These are phyloP conservation scores for Kernera saxatilis DNA, from an alignment of 345 rosid species.

Conservation along the genomic window DNA sequence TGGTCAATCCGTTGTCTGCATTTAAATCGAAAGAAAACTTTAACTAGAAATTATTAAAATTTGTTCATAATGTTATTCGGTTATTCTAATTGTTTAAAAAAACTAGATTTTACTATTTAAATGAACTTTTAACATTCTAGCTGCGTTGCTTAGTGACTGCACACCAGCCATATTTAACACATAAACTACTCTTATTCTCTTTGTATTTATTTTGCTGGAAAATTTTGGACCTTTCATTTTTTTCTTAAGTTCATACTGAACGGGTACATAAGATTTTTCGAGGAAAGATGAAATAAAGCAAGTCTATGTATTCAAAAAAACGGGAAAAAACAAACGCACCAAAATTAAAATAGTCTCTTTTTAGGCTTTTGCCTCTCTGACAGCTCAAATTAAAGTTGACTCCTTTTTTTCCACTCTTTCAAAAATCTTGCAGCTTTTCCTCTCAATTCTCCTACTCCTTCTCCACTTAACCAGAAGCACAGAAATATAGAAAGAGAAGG, in stretches of 20 bases:
- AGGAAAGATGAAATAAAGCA: background rate
- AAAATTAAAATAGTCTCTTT: background rate
- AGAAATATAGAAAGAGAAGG: background rate
- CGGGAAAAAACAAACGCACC: background rate
- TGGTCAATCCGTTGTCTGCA: constrained; percentile 16
- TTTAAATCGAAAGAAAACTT: background rate
- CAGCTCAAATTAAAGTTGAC: constrained; percentile 64
- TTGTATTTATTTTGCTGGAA: background rate
- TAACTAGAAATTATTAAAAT: too few species aligned
- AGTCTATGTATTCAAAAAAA: background rate
- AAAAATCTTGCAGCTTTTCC: constrained; percentile 18
- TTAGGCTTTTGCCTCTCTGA: constrained; percentile 38
- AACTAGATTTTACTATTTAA: background rate
- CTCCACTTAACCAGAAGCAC: constrained; percentile 21
- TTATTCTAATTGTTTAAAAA: too few species aligned
- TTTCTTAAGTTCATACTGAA: background rate
- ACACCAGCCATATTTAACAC: background rate
- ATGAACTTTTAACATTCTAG: background rate
- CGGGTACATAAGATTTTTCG: background rate
- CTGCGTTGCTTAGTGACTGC: background rate
- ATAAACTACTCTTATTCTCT: background rate
- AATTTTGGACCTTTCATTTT: background rate
- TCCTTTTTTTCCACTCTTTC: constrained; percentile 12
- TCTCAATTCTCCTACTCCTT: background rate
- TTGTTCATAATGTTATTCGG: too few species aligned